phyloP scores from a whole-genome alignment of 78 protist genomes.

The Dictyostelium brefeldianum region DNA sequence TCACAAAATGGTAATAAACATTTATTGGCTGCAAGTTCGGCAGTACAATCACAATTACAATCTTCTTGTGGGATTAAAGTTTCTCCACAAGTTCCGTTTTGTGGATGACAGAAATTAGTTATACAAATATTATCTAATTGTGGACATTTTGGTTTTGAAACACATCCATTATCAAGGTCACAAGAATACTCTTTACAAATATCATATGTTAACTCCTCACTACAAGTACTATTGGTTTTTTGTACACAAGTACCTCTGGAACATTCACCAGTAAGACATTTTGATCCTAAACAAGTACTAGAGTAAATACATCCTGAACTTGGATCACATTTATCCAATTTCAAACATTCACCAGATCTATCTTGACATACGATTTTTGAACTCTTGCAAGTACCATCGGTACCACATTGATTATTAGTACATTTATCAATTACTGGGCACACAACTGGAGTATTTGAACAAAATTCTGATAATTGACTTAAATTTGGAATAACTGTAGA shows the following conservation, averaged over 20 bases:
- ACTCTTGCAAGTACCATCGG: neutral
- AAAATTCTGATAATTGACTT: neutral
- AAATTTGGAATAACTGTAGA: neutral
- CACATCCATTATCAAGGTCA: neutral
- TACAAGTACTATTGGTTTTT: neutral
- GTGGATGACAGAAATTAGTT: too few species aligned
- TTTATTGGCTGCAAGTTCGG: neutral
- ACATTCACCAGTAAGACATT: constrained; percentile 3
- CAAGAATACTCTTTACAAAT: neutral
- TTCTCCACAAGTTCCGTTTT: neutral
- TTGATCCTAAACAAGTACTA: neutral
- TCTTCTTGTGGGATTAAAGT: neutral
- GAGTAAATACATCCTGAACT: neutral
- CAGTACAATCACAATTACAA: neutral
- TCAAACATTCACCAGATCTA: neutral
- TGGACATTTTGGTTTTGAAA: neutral
- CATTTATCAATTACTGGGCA: neutral
- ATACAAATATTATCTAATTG: neutral
- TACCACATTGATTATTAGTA: neutral
- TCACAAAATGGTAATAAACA: neutral
- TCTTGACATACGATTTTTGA: neutral
- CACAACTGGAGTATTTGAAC: neutral
- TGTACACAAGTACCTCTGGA: neutral
- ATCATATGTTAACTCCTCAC: neutral
- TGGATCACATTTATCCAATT: neutral